Evolutionary conservation across 1,284 basidiomycete genomes (phyloP).

Genomic region (Sporisorium iseilematis-ciliati): DNA sequence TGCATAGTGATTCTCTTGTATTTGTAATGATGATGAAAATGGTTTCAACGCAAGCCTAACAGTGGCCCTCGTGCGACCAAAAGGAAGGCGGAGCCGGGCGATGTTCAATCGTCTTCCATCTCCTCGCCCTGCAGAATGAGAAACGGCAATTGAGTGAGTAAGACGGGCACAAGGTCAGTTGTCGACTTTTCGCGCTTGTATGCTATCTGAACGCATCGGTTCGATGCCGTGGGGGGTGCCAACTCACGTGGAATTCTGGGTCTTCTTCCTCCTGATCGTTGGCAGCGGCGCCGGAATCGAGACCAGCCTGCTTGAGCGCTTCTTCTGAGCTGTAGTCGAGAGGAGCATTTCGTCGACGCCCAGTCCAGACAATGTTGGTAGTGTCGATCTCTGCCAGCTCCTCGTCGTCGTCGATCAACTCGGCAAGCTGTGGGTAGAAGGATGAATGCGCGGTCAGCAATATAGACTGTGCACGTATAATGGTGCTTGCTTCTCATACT

Average conservation of each 20-base stretch:
- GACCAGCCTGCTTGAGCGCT: constrained; percentile 57
- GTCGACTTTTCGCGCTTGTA: no score
- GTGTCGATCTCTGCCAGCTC: constrained; percentile 54
- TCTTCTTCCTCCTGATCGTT: constrained; percentile 54
- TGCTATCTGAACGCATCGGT: not conserved
- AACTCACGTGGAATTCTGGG: constrained; percentile 52
- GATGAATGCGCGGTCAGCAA: constrained; percentile 6
- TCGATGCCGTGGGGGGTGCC: not conserved
- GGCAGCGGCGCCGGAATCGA: constrained; percentile 25
- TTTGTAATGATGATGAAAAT: constrained; percentile 33
- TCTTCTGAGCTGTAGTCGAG: constrained; percentile 63
- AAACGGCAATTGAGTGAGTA: not conserved
- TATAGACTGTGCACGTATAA: not conserved
- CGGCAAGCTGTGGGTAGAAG: constrained; percentile 27
- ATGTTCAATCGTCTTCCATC: constrained; percentile 29
- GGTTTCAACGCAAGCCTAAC: constrained; percentile 5
- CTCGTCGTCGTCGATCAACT: constrained; percentile 52
- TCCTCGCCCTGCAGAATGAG: constrained; percentile 24
- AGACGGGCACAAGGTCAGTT: constrained; percentile 1
- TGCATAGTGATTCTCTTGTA: constrained; percentile 4
- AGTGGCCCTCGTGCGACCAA: not conserved
- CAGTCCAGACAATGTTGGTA: constrained; percentile 54
- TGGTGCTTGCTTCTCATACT: not conserved
- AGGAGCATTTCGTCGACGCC: constrained; percentile 49
- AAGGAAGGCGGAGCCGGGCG: not conserved